Conservation (phyloP, 805 yeast genomes). For the Yarrowia yakushimensis region DNA sequence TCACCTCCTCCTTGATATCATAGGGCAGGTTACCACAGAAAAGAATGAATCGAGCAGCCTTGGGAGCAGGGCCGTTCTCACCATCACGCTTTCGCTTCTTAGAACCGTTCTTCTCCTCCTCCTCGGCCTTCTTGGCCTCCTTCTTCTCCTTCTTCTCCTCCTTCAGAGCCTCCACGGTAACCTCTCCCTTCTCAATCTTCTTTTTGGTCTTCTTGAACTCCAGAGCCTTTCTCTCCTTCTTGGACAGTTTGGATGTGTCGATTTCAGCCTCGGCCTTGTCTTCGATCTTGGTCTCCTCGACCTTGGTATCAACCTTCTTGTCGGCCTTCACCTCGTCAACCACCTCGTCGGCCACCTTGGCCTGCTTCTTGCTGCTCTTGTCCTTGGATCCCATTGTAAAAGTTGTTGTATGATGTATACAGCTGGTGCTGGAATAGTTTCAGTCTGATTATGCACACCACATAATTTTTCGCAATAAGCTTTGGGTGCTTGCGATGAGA, state of each 20-base stretch:
- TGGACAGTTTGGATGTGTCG: constrained; percentile 32
- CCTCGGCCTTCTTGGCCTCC: constrained; percentile 35
- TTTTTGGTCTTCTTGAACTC: constrained; percentile 32
- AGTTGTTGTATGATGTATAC: background rate
- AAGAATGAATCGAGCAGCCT: constrained; percentile 74
- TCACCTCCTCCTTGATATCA: constrained; percentile 57
- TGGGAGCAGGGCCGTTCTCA: constrained; percentile 40
- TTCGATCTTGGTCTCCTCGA: background rate
- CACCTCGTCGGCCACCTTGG: background rate
- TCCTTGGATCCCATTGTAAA: constrained; percentile 7
- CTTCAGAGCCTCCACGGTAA: constrained; percentile 34
- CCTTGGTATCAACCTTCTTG: background rate
- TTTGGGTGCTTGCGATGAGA: background rate
- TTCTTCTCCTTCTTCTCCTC: constrained; percentile 37
- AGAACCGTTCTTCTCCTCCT: constrained; percentile 30
- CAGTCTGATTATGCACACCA: constrained; percentile 11
- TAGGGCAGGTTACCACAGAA: constrained; percentile 91
- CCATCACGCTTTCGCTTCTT: constrained; percentile 50
- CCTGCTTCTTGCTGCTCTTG: constrained; percentile 5
- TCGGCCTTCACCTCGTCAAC: background rate
- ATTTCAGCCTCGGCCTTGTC: background rate
- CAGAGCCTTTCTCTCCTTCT: constrained; percentile 36
- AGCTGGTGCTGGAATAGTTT: background rate
- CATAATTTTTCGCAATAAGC: constrained; percentile 15
- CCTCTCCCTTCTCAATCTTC: constrained; percentile 43